Conservation (phyloP, 345 rosid genomes). For the Psidium guajava region DNA sequence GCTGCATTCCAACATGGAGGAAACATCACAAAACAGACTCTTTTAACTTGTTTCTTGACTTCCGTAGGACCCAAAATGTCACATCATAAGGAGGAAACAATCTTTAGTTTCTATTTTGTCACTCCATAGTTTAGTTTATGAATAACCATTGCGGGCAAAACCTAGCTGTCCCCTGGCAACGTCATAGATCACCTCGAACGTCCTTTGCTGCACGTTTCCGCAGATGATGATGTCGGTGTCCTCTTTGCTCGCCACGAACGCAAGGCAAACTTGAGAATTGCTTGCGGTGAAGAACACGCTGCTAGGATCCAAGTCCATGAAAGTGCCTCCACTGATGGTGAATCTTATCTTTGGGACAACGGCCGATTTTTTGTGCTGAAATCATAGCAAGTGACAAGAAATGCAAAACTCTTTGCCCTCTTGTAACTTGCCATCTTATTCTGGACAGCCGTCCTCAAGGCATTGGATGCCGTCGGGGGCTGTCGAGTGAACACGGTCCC, state of each 20-base stretch:
- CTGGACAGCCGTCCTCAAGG: slow-evolving; percentile 57
- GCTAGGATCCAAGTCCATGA: slow-evolving; percentile 5
- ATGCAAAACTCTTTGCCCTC: slow-evolving; percentile 41
- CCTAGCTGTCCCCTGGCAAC: slow-evolving; percentile 54
- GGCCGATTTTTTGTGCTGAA: slow-evolving; percentile 45
- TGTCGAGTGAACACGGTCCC: slow-evolving; percentile 80
- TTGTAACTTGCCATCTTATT: slow-evolving; percentile 30
- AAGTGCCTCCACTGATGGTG: slow-evolving; percentile 58
- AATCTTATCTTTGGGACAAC: slow-evolving; percentile 74
- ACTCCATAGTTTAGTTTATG: not conserved
- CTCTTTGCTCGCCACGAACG: slow-evolving; percentile 53
- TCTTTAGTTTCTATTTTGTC: not conserved
- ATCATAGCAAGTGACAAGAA: slow-evolving; percentile 85
- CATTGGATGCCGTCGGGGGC: slow-evolving; percentile 60
- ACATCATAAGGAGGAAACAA: not conserved
- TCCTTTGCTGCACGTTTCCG: slow-evolving; percentile 80
- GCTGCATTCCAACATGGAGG: not conserved
- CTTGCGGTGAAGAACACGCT: slow-evolving; percentile 28
- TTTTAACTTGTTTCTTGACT: not conserved
- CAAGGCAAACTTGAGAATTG: slow-evolving; percentile 64
- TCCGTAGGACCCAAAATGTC: not conserved
- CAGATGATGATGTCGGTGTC: slow-evolving; percentile 50
- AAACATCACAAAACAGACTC: not conserved
- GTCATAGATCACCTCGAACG: slow-evolving; percentile 71
- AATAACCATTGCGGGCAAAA: slow-evolving; percentile 68